Evolutionary conservation across 495 filamentous ascomycete species (phyloP), one percentile per base, ranked within the genome.

Genomic region (Podospora comata): DNA sequence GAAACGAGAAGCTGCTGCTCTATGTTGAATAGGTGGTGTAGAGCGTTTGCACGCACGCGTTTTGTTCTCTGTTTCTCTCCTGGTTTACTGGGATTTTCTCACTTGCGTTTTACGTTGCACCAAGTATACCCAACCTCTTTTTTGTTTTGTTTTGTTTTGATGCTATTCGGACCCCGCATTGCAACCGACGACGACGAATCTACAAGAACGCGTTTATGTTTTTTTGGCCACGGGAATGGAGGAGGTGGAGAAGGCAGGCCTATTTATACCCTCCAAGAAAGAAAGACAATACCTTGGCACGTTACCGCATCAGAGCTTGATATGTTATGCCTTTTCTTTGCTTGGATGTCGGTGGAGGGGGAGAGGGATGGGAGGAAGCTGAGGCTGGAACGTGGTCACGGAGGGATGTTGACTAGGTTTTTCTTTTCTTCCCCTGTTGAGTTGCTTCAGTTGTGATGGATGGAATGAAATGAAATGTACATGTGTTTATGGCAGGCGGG

Each of bases 1-100:
- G 92, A 74, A 96, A 96, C 79, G 88, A 90, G 64, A 97, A 97
- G 79, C 79, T 99, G 71, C 88, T 93, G 30, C 80, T 99, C 60
- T 91, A 88, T 68, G 92, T 94, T 65, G 87, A 88, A 69, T 80
- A 78, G n/a, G 44, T 57, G 18, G n/a, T 7, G 55, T 57, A 61
- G 30, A 48, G 61, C 61, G 48, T 61, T 32, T 23, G 23, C 23
- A 23, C 23, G 16, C 59, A 61, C 6, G 27, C 59, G 26, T 61
- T 18, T 61, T 60, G n/a, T 28, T 20, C 32, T 63, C 34, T 48
- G 61, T 16, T 63, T 63, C 30, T 20, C 11, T 39, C 57, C 13
- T 32, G 32, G 30, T 32, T 32, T 4, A 11, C 9, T 48, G 13
- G 11, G 57, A 28, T 15, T 60, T 23, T 30, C 64, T 32, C 61